These are phyloP conservation scores for Fallopia convolvulus DNA, from an alignment of 148 eudicot genomes.

Conservation along the genomic window DNA sequence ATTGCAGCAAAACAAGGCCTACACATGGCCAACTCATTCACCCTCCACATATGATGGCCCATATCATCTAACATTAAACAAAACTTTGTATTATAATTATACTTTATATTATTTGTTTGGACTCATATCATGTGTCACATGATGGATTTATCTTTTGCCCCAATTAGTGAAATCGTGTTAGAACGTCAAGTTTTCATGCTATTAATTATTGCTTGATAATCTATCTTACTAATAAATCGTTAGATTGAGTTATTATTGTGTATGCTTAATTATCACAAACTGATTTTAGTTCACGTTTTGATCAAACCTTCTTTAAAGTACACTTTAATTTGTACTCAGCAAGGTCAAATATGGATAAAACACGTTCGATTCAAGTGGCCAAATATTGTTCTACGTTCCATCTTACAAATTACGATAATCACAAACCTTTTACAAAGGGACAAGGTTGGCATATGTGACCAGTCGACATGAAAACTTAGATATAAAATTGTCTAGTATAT, in stretches of 20 bases:
- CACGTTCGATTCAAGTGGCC: neutral
- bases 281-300: neutral
- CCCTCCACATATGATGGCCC: neutral
- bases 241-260: neutral
- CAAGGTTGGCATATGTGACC: no score
- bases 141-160: neutral
- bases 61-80: neutral
- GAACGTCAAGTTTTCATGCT: neutral
- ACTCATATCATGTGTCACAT: neutral
- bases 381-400: no score
- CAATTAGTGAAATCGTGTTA: neutral
- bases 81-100: neutral
- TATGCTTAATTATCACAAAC: neutral
- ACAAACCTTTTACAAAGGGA: no score
- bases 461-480: no score
- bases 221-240: neutral
- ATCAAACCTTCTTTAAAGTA: neutral
- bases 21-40: slow-evolving; percentile 8
- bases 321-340: neutral
- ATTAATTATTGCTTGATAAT: neutral
- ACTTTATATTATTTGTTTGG: neutral
- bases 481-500: no score
- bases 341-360: neutral
- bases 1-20: neutral
- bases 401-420: no score